These are phyloP conservation scores for Exophiala sp. DNA, from an alignment of 2,329 filamentous ascomycete genomes.

Conservation along the genomic window DNA sequence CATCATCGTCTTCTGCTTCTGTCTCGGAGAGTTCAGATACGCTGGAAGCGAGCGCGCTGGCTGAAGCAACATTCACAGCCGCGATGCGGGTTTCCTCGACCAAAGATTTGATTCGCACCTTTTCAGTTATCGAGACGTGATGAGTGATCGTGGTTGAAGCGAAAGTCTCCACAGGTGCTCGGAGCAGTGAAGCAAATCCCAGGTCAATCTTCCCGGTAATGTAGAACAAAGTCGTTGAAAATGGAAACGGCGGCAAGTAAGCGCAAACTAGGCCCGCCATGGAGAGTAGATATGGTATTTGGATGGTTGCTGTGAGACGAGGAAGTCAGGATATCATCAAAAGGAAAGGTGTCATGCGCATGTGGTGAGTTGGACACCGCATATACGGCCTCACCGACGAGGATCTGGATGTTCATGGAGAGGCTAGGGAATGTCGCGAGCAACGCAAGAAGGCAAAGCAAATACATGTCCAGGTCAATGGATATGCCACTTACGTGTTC, in stretches of 20 bases:
- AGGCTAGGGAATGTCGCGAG: too few species aligned
- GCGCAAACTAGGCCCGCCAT: constrained; percentile 69
- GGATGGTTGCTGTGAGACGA: constrained; percentile 60
- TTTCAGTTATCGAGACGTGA: constrained; percentile 69
- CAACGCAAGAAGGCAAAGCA: background rate
- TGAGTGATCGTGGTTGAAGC: constrained; percentile 63
- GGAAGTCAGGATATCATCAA: constrained; percentile 8
- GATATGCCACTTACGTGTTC: constrained; percentile 64
- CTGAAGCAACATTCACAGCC: constrained; percentile 23
- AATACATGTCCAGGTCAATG: background rate
- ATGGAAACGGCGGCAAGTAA: constrained; percentile 69
- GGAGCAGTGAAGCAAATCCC: constrained; percentile 73
- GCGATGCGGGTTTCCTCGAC: constrained; percentile 25
- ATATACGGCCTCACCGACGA: too few species aligned
- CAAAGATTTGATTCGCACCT: constrained; percentile 65
- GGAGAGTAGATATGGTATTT: constrained; percentile 78
- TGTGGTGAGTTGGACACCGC: too few species aligned
- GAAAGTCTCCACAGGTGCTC: constrained; percentile 45
- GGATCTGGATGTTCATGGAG: too few species aligned
- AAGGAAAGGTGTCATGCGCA: background rate
- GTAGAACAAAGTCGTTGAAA: constrained; percentile 66
- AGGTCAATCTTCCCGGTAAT: constrained; percentile 76
- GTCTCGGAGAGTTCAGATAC: constrained; percentile 17
- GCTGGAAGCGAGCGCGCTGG: constrained; percentile 12
- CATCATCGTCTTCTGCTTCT: constrained; percentile 19